Percentiles rank a stretch among this genome's conserved stretches.
Evolutionary conservation across 2,329 filamentous ascomycete genomes (phyloP).

Genomic region (Aphanocladium album): DNA sequence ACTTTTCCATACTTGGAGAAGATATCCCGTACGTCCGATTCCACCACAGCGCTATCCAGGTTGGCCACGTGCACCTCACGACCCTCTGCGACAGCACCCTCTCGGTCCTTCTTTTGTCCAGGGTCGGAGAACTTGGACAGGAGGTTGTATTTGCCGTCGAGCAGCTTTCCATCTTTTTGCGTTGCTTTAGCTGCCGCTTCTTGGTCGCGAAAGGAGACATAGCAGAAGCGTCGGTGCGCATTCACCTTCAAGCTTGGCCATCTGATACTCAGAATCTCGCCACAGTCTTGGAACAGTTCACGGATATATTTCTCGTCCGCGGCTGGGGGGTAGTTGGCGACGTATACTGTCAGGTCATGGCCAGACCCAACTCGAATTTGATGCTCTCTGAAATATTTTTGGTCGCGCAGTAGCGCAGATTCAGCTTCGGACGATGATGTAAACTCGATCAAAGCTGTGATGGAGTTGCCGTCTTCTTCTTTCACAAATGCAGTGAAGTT

Average conservation of each 20-base stretch:
- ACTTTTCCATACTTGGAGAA: slow-evolving; percentile 75
- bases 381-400: slow-evolving; percentile 69
- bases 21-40: slow-evolving; percentile 63
- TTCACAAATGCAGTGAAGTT: slow-evolving; percentile 61
- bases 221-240: slow-evolving; percentile 87
- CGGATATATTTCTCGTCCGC: slow-evolving; percentile 68
- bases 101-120: slow-evolving; percentile 66
- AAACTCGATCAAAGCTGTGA: slow-evolving; percentile 81
- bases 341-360: slow-evolving; percentile 74
- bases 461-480: slow-evolving; percentile 57
- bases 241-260: slow-evolving; percentile 91
- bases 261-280: slow-evolving; percentile 77
- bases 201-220: slow-evolving; percentile 76
- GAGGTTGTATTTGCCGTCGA: slow-evolving; percentile 66
- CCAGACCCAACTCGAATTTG: slow-evolving; percentile 71
- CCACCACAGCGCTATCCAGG: slow-evolving; percentile 55
- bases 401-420: slow-evolving; percentile 74
- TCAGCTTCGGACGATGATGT: slow-evolving; percentile 72
- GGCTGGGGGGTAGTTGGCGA: slow-evolving; percentile 81
- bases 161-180: slow-evolving; percentile 62
- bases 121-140: slow-evolving; percentile 83
- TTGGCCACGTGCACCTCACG: slow-evolving; percentile 78
- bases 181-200: slow-evolving; percentile 67
- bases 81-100: slow-evolving; percentile 78
- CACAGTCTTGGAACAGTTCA: slow-evolving; percentile 66